A percentile compares a stretch with the other conserved stretches of the same genome.
These are phyloP conservation scores for Graphiopsis chlorocephala DNA, from an alignment of 2,329 filamentous ascomycete species.

Conservation along the genomic window DNA sequence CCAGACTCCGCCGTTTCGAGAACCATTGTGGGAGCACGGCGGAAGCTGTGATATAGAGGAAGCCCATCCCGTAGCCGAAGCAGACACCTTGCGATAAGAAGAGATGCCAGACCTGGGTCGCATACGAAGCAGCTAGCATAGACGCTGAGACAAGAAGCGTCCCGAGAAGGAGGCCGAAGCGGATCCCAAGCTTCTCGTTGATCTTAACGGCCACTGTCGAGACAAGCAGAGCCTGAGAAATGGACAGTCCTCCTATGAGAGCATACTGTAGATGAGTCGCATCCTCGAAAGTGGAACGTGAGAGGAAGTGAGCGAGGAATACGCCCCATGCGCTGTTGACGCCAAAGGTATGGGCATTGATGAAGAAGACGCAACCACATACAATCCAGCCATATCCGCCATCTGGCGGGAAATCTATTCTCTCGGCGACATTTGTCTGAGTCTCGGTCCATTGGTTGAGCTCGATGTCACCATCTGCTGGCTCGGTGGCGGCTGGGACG, in stretches of 20 bases:
- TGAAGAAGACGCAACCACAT: constrained; percentile 41
- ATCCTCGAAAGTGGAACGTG: constrained; percentile 57
- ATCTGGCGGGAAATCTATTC: constrained; percentile 50
- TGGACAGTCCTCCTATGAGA: constrained; percentile 69
- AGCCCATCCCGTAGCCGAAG: constrained; percentile 72
- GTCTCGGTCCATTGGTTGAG: background rate
- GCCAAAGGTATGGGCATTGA: constrained; percentile 47
- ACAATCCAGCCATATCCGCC: constrained; percentile 59
- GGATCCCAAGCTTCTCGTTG: constrained; percentile 60
- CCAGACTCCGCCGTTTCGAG: constrained; percentile 62
- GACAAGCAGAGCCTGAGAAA: constrained; percentile 61
- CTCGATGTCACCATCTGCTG: background rate
- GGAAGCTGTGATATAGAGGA: constrained; percentile 66
- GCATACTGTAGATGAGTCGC: constrained; percentile 65
- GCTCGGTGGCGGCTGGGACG: background rate
- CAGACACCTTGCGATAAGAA: constrained; percentile 69
- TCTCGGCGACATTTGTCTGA: constrained; percentile 8
- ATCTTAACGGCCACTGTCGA: constrained; percentile 63
- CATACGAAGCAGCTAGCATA: constrained; percentile 67
- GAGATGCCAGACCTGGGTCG: constrained; percentile 68
- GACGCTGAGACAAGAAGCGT: constrained; percentile 60
- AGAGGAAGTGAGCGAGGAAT: constrained; percentile 70
- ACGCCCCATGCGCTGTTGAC: constrained; percentile 56
- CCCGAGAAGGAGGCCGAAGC: constrained; percentile 61
- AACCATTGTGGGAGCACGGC: constrained; percentile 72